Conservation (phyloP, 306 rosid species). For the Fagus sylvatica region DNA sequence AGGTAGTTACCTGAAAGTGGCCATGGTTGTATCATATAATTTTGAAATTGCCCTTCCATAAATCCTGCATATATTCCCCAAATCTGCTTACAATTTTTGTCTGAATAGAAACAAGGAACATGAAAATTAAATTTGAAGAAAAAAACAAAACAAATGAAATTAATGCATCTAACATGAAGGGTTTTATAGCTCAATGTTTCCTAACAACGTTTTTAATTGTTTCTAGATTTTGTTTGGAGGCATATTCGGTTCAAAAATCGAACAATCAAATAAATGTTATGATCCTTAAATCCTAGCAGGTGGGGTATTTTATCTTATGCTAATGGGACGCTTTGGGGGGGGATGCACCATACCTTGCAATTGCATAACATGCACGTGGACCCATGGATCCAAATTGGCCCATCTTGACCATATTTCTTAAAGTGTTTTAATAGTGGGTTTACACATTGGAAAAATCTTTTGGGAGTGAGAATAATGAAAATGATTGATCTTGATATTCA, state of each 20-base stretch:
- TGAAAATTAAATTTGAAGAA: constrained; percentile 7
- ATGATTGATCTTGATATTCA: constrained; percentile 22
- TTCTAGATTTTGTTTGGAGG: constrained; percentile 31
- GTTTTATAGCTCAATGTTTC: constrained; percentile 22
- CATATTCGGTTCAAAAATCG: constrained; percentile 36
- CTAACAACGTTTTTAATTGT: constrained; percentile 5
- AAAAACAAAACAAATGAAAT: constrained; percentile 32
- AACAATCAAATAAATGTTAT: constrained; percentile 42
- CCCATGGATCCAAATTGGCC: constrained; percentile 29
- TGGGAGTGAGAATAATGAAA: constrained; percentile 14
- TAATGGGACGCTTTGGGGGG: constrained; percentile 35
- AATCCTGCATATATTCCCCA: constrained; percentile 50
- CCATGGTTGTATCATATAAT: neutral
- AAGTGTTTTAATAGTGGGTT: neutral
- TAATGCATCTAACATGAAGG: constrained; percentile 18
- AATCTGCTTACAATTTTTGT: constrained; percentile 39
- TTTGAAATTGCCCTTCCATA: constrained; percentile 14
- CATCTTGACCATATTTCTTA: constrained; percentile 12
- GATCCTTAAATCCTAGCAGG: constrained; percentile 53
- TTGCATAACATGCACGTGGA: constrained; percentile 47
- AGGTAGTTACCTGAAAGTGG: neutral
- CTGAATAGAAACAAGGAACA: constrained; percentile 32
- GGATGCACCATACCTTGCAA: constrained; percentile 47
- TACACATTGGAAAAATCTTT: neutral
- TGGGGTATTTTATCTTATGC: constrained; percentile 29